Evolutionary conservation across 2,329 filamentous ascomycete genomes (phyloP).

Genomic region (Hypoxylon sp.): DNA sequence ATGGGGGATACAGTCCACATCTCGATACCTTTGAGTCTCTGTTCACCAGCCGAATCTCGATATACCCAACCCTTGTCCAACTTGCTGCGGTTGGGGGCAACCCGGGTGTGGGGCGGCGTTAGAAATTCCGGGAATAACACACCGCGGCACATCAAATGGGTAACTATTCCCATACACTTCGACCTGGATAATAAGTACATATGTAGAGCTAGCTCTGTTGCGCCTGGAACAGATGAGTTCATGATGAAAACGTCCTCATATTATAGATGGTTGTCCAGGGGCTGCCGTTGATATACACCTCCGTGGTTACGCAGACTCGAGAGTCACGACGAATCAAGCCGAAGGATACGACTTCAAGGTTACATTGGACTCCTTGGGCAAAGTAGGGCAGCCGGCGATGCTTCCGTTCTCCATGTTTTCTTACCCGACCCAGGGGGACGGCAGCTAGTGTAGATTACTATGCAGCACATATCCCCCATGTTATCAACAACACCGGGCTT

Average conservation of each 20-base stretch:
- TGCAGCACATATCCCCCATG: slow-evolving; percentile 1
- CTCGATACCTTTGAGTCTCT: slow-evolving; percentile 16
- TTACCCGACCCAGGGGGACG: slow-evolving; percentile 19
- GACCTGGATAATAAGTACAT: slow-evolving; percentile 3
- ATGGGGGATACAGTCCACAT: not conserved
- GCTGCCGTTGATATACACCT: not conserved
- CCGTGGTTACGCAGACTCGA: not conserved
- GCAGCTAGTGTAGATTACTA: slow-evolving; percentile 4
- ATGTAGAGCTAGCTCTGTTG: slow-evolving; percentile 4
- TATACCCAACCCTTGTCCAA: not conserved
- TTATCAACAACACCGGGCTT: slow-evolving; percentile 14
- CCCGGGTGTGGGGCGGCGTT: slow-evolving; percentile 18
- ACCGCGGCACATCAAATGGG: not conserved
- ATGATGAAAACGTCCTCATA: slow-evolving; percentile 3
- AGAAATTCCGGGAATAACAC: slow-evolving; percentile 33
- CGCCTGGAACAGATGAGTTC: not conserved
- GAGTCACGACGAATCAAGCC: slow-evolving; percentile 16
- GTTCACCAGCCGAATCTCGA: not conserved
- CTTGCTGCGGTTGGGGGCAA: not conserved
- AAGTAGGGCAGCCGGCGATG: slow-evolving; percentile 4
- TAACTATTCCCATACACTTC: slow-evolving; percentile 19
- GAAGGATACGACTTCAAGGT: slow-evolving; percentile 4
- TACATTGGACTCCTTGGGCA: slow-evolving; percentile 9
- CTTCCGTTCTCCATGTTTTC: slow-evolving; percentile 19
- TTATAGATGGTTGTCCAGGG: not conserved